phyloP scores from a whole-genome alignment of 208 protist genomes.

The Angomonas ambiguus region DNA sequence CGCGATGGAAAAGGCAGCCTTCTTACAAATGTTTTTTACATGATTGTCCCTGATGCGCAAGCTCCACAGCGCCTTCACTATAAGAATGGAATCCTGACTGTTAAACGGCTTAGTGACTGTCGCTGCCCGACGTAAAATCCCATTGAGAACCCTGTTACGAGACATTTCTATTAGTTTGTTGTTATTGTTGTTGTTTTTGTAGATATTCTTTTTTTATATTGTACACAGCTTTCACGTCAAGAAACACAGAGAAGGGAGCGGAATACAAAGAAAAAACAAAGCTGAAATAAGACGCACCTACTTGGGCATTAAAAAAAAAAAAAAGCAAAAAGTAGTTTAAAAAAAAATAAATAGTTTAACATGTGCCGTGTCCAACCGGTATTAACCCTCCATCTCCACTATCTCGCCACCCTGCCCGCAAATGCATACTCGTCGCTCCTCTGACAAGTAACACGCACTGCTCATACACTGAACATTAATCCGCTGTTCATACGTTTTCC shows the following conservation, averaged over 20 bases:
- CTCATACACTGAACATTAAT: not conserved
- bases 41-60: slow-evolving; percentile 34
- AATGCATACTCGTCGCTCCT: too few relatives aligned
- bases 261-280: not conserved
- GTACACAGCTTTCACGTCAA: too few relatives aligned
- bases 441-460: not conserved
- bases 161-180: not conserved
- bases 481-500: not conserved
- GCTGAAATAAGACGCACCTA: not conserved
- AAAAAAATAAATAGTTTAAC: too few relatives aligned
- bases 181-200: not conserved
- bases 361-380: too few relatives aligned
- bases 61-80: slow-evolving; percentile 37
- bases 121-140: slow-evolving; percentile 43
- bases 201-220: too few relatives aligned
- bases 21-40: slow-evolving; percentile 46
- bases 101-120: slow-evolving; percentile 37
- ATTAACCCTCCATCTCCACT: too few relatives aligned
- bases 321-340: not conserved
- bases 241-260: not conserved
- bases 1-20: slow-evolving; percentile 50
- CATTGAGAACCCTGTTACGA: slow-evolving; percentile 4
- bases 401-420: too few relatives aligned
- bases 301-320: not conserved
- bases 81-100: slow-evolving; percentile 45